Percentiles rank a stretch among this genome's conserved stretches.
Evolutionary conservation across 768 basidiomycete genomes (phyloP).

Genomic region (Sarcodon aspratus): DNA sequence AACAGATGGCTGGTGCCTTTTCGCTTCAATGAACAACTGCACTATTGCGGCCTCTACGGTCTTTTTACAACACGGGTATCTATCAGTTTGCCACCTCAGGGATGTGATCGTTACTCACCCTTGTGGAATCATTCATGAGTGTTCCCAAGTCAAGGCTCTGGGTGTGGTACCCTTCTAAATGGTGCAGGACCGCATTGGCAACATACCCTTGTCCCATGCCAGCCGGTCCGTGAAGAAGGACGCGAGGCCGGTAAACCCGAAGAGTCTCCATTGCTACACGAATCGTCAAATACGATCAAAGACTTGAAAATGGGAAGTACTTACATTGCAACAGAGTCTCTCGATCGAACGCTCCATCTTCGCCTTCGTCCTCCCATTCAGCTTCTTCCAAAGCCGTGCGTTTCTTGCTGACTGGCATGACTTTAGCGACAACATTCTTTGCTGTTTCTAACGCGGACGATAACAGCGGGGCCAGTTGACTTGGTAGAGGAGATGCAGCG

Average conservation of each 20-base stretch:
- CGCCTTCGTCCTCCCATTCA: slow-evolving; percentile 76
- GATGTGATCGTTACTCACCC: slow-evolving; percentile 39
- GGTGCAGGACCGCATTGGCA: slow-evolving; percentile 84
- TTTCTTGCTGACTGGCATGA: slow-evolving; percentile 74
- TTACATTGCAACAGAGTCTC: slow-evolving; percentile 83
- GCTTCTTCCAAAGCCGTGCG: slow-evolving; percentile 88
- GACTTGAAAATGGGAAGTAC: slow-evolving; percentile 11
- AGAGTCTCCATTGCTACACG: slow-evolving; percentile 79
- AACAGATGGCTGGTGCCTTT: slow-evolving; percentile 91
- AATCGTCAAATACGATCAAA: slow-evolving; percentile 5
- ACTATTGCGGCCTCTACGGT: slow-evolving; percentile 88
- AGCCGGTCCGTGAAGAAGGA: slow-evolving; percentile 63
- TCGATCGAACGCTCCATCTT: slow-evolving; percentile 78
- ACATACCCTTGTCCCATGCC: slow-evolving; percentile 92
- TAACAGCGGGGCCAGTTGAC: slow-evolving; percentile 75
- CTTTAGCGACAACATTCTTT: slow-evolving; percentile 58
- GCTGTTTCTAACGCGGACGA: slow-evolving; percentile 55
- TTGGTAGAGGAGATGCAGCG: slow-evolving; percentile 72
- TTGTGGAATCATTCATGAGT: slow-evolving; percentile 77
- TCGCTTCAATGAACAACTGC: slow-evolving; percentile 93
- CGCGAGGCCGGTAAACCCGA: slow-evolving; percentile 81
- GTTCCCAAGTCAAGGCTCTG: slow-evolving; percentile 89
- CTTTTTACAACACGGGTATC: slow-evolving; percentile 25
- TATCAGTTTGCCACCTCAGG: neutral
- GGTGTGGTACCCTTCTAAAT: slow-evolving; percentile 91